Evolutionary conservation across 2,329 filamentous ascomycete species (phyloP), one percentile per base, ranked within the genome.

Genomic region (Colletotrichum cereale): DNA sequence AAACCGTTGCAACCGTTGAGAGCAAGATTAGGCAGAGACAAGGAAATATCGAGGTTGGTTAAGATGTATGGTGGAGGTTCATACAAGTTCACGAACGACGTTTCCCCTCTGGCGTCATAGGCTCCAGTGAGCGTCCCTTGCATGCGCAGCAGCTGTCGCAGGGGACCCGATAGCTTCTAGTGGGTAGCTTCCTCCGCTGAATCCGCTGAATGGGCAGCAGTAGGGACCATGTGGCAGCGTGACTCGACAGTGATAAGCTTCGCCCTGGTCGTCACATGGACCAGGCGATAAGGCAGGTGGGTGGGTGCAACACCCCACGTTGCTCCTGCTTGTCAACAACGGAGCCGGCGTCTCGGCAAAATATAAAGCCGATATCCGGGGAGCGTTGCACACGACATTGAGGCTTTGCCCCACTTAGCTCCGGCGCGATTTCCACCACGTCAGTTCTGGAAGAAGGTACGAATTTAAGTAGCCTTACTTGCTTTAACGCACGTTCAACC

Each of bases 181-280:
- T 71, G 65, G 64, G 52, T 62, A 52, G 64, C 64, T 62, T 47
- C 26, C 58, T 71, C 68, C 52, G 44, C 65, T 58, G 65, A 71
- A 57, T 57, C 62, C 67, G 48, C 67, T 71, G 67, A 58, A 60
- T 36, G 68, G 65, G 58, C 60, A 68, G 65, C 53, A 68, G 68
- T 65, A 68, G 65, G 65, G 69, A 64, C 69, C 53, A 68, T 71
- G 69, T 71, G 65, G 69, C 69, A 72, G 53, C 40, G 65, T 71
- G 69, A 71, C 69, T 68, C 65, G 58, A 71, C 57, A 60, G 21
- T 63, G 58, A 68, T 60, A 68, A 71, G 69, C 69, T 60, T 71
- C 55, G 58, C 31, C 65, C 65, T 62, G 47, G 65, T 55, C 47
- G 53, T 72, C 69, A 72, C 69, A 72, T 72, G 69, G 69, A 52